Conservation (phyloP, 345 rosid genomes). For the Rhodomyrtus tomentosa region DNA sequence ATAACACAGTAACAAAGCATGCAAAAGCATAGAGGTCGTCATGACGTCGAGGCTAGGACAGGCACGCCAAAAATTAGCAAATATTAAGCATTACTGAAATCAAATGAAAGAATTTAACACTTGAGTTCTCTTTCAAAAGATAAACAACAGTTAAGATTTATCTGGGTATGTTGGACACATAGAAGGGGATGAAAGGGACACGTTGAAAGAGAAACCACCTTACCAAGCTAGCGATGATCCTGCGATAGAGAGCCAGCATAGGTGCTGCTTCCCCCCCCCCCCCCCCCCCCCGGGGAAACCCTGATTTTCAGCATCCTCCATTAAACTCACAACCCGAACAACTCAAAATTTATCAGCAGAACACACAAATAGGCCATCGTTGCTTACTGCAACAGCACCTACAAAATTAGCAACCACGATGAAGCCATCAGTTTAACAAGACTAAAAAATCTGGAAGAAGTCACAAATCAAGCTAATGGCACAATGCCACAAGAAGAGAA, state of each 20-base stretch:
- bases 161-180: background rate
- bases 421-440: background rate
- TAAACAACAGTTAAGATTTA: background rate
- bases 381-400: slow-evolving; percentile 73
- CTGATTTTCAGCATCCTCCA: slow-evolving; percentile 24
- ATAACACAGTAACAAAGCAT: background rate
- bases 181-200: background rate
- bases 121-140: too few relatives aligned
- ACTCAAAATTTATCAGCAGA: slow-evolving; percentile 95
- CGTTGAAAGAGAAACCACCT: background rate
- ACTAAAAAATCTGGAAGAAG: too few relatives aligned
- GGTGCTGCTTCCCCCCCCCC: too few relatives aligned
- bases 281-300: slow-evolving; percentile 9
- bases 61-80: too few relatives aligned
- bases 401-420: background rate
- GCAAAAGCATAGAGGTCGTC: too few relatives aligned
- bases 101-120: too few relatives aligned
- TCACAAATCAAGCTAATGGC: background rate
- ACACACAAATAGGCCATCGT: slow-evolving; percentile 53
- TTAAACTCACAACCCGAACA: slow-evolving; percentile 68
- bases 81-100: too few relatives aligned
- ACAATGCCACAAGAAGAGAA: background rate
- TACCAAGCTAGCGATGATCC: slow-evolving; percentile 87
- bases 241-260: slow-evolving; percentile 84
- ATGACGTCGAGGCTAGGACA: too few relatives aligned